These are phyloP conservation scores for Russula virescens DNA, from an alignment of 768 basidiomycete genomes.

Conservation along the genomic window DNA sequence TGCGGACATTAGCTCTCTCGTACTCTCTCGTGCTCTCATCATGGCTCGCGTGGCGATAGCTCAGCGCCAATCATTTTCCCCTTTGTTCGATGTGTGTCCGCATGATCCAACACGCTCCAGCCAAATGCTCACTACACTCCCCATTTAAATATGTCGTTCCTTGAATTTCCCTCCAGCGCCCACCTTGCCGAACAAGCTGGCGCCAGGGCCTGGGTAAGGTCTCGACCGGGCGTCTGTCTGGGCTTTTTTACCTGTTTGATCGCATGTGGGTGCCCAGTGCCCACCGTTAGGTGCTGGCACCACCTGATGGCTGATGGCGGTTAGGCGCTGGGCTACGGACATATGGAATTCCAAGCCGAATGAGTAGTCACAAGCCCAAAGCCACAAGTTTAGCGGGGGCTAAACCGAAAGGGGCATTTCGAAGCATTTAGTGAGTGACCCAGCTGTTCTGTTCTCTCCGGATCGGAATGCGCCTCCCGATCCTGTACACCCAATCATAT, in stretches of 20 bases:
- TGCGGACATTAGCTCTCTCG: too few relatives aligned
- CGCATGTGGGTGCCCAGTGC: background rate
- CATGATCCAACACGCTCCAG: background rate
- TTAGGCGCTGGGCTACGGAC: constrained; percentile 13
- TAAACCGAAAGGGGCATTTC: too few relatives aligned
- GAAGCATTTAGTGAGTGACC: too few relatives aligned
- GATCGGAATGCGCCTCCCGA: constrained; percentile 5
- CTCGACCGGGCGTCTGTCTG: constrained; percentile 12
- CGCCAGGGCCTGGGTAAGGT: constrained; percentile 4
- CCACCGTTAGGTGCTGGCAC: background rate
- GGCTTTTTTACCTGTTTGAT: background rate
- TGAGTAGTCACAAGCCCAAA: background rate
- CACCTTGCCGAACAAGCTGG: background rate
- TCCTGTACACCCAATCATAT: background rate
- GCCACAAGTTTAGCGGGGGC: too few relatives aligned
- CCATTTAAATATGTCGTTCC: background rate
- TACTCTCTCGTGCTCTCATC: background rate
- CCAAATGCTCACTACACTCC: background rate
- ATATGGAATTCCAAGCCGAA: constrained; percentile 23
- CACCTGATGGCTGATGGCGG: constrained; percentile 1
- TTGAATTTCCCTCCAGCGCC: background rate
- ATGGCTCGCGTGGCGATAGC: background rate
- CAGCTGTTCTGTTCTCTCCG: background rate
- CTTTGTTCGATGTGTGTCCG: background rate
- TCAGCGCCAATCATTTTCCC: constrained; percentile 8